A percentile compares a stretch with the other conserved stretches of the same genome.
phyloP scores from a whole-genome alignment of 805 yeast species.

The Henningerozyma blattae region DNA sequence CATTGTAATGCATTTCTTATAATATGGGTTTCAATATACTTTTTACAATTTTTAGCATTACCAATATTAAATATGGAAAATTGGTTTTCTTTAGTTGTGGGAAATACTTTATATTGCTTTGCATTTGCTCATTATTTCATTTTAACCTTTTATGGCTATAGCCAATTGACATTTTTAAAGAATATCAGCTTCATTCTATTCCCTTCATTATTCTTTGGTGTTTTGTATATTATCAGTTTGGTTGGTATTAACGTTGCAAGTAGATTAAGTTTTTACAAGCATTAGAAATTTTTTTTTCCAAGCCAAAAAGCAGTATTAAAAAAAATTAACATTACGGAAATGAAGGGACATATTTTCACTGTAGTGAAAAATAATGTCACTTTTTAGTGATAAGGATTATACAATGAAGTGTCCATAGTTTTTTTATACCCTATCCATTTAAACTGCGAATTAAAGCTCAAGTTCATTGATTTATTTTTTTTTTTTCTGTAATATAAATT shows the following conservation, averaged over 20 bases:
- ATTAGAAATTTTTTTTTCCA: conserved; percentile 1
- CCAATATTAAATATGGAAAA: conserved; percentile 58
- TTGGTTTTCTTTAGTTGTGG: conserved; percentile 59
- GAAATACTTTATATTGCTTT: conserved; percentile 65
- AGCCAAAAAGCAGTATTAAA: no score
- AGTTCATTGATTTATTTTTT: no score
- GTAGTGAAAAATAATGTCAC: no score
- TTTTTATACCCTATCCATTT: no score
- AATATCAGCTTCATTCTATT: conserved; percentile 49
- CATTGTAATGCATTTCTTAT: conserved; percentile 84
- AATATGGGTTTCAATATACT: conserved; percentile 66
- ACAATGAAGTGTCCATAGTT: no score
- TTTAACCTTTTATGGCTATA: conserved; percentile 81
- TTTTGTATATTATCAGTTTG: conserved; percentile 48
- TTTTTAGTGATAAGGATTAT: no score
- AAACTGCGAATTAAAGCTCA: no score
- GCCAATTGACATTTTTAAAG: conserved; percentile 56
- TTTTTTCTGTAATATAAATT: no score
- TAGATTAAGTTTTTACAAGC: conserved; percentile 23
- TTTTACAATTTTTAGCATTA: conserved; percentile 60
- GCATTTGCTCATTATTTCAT: conserved; percentile 67
- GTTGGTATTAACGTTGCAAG: conserved; percentile 66
- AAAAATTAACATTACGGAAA: no score
- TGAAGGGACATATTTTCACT: no score
- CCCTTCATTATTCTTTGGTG: conserved; percentile 49